phyloP scores from a whole-genome alignment of 2,329 filamentous ascomycete species.

The Colletotrichum musicola region DNA sequence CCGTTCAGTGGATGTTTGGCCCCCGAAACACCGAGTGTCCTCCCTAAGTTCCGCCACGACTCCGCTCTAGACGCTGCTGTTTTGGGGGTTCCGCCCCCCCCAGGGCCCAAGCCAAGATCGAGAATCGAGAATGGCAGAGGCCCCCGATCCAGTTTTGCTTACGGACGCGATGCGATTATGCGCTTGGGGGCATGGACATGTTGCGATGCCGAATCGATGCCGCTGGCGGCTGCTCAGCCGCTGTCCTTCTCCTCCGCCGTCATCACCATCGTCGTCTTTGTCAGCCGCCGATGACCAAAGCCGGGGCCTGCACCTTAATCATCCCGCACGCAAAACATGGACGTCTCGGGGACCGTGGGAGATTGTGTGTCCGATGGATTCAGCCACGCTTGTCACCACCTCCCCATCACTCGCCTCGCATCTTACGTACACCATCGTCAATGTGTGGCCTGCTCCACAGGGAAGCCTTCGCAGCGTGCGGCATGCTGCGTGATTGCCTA shows the following conservation, averaged over 20 bases:
- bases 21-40: slow-evolving; percentile 21
- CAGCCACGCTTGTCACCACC: slow-evolving; percentile 23
- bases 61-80: slow-evolving; percentile 21
- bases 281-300: slow-evolving; percentile 14
- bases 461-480: not conserved
- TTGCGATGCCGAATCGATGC: too few species aligned
- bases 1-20: slow-evolving; percentile 14
- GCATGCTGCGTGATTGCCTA: too few species aligned
- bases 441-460: slow-evolving; percentile 11
- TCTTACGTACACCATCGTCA: slow-evolving; percentile 14
- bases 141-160: slow-evolving; percentile 10
- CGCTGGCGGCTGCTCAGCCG: slow-evolving; percentile 10
- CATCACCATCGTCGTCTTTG: slow-evolving; percentile 12
- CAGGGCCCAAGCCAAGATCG: not conserved
- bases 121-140: slow-evolving; percentile 6
- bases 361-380: not conserved
- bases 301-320: too few species aligned
- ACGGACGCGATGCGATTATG: slow-evolving; percentile 10
- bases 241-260: not conserved
- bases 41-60: slow-evolving; percentile 22
- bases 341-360: too few species aligned
- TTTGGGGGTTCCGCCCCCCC: not conserved
- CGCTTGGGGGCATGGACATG: slow-evolving; percentile 2
- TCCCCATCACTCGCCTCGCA: not conserved
- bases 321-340: too few species aligned